These are phyloP conservation scores for Kuraishia floccosa DNA, from an alignment of 805 yeast genomes.

Conservation along the genomic window DNA sequence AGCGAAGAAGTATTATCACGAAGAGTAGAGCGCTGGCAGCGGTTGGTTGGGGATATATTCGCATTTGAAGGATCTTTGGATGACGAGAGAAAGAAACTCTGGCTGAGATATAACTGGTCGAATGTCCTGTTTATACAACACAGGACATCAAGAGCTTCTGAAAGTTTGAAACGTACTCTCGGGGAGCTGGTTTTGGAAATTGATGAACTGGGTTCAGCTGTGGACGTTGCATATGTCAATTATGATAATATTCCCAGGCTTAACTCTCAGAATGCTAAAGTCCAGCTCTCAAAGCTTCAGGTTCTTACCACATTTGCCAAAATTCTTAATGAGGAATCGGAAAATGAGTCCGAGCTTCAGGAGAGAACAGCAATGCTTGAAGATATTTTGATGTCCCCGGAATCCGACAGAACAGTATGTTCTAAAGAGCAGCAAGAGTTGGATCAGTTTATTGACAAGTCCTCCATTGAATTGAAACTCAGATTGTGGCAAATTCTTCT, in stretches of 20 bases:
- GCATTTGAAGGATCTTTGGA: background rate
- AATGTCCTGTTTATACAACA: conserved; percentile 30
- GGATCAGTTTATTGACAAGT: conserved; percentile 42
- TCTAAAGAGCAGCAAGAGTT: conserved; percentile 37
- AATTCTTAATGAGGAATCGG: conserved; percentile 18
- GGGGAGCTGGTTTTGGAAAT: conserved; percentile 6
- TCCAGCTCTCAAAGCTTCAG: conserved; percentile 60
- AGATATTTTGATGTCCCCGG: conserved; percentile 24
- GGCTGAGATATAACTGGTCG: conserved; percentile 37
- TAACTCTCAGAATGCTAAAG: conserved; percentile 32
- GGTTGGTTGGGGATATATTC: background rate
- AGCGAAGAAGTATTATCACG: conserved; percentile 25
- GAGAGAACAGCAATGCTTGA: conserved; percentile 28
- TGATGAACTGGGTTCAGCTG: conserved; percentile 3
- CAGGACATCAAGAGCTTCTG: too few species aligned
- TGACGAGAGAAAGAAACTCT: background rate
- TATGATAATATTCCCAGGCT: conserved; percentile 48
- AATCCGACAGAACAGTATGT: conserved; percentile 1
- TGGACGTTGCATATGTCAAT: conserved; percentile 40
- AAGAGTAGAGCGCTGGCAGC: conserved; percentile 38
- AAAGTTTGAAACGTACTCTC: too few species aligned
- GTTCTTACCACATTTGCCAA: conserved; percentile 57
- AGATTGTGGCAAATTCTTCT: conserved; percentile 70
- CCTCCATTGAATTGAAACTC: conserved; percentile 57
- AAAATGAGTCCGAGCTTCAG: conserved; percentile 13